A percentile compares a stretch with the other conserved stretches of the same genome.
Evolutionary conservation across 139 green algal species (phyloP).

Genomic region (Tetraselmis striata): DNA sequence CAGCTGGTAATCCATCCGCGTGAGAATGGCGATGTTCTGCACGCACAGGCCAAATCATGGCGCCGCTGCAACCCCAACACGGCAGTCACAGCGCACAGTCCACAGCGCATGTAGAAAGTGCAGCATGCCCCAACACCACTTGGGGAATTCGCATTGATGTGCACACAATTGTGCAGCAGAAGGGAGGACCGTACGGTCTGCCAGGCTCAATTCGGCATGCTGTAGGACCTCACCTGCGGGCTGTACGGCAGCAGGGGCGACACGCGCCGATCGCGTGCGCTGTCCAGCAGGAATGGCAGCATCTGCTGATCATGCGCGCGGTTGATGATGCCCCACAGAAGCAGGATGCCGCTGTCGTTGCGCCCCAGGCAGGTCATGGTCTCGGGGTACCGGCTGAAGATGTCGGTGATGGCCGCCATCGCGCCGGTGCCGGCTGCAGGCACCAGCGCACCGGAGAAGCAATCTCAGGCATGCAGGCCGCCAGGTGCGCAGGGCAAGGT

Average conservation of each 20-base stretch:
- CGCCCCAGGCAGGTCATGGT: not conserved
- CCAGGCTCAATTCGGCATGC: too few species aligned
- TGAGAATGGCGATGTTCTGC: not conserved
- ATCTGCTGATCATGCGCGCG: not conserved
- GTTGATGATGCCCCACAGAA: not conserved
- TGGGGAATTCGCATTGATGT: too few species aligned
- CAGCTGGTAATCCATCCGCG: not conserved
- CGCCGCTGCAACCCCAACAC: too few species aligned
- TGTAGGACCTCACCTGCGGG: not conserved
- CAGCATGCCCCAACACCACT: too few species aligned
- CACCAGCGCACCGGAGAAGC: too few species aligned
- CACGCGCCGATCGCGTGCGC: not conserved
- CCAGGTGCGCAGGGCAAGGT: too few species aligned
- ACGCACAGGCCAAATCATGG: too few species aligned
- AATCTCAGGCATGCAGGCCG: too few species aligned
- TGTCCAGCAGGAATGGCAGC: not conserved
- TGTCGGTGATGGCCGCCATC: not conserved
- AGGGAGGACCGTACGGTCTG: too few species aligned
- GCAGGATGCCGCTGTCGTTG: not conserved
- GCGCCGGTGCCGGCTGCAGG: not conserved
- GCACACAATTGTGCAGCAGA: too few species aligned
- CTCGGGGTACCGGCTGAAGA: not conserved
- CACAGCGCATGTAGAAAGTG: too few species aligned
- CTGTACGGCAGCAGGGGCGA: not conserved
- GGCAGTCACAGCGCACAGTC: too few species aligned